Conservation (phyloP, 768 basidiomycete genomes). For the Lactarius indigo region DNA sequence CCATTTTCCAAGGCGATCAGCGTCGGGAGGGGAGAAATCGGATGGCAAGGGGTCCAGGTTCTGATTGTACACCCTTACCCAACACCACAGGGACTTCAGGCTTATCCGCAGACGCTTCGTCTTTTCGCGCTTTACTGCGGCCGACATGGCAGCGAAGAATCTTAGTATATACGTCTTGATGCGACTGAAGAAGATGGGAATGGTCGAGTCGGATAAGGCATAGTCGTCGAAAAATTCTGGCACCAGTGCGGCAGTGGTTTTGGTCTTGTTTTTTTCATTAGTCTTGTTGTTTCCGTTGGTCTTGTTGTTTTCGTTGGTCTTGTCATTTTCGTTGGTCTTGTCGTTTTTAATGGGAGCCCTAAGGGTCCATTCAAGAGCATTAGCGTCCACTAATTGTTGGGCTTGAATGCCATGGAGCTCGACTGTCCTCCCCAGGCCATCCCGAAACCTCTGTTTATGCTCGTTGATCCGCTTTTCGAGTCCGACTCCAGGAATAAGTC, state of each 20-base stretch:
- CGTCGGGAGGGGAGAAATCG: background rate
- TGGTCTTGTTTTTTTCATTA: too few species aligned
- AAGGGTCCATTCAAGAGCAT: background rate
- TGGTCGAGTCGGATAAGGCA: too few species aligned
- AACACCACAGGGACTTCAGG: background rate
- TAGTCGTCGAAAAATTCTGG: background rate
- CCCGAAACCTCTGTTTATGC: background rate
- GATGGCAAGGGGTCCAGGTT: background rate
- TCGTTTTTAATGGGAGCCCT: background rate
- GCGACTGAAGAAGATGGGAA: too few species aligned
- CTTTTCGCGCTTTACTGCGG: background rate
- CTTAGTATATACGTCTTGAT: background rate
- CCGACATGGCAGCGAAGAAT: too few species aligned
- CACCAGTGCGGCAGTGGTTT: background rate
- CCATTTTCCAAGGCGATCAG: background rate
- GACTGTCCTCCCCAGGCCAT: background rate
- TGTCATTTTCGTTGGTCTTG: too few species aligned
- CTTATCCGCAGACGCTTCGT: background rate
- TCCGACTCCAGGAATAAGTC: background rate
- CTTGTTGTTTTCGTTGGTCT: too few species aligned
- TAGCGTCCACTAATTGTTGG: background rate
- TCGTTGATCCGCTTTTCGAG: background rate
- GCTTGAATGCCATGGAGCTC: background rate
- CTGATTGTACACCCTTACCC: background rate
- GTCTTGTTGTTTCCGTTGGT: too few species aligned